phyloP scores from a whole-genome alignment of 2,329 filamentous ascomycete genomes.

The Penicillium sp. region DNA sequence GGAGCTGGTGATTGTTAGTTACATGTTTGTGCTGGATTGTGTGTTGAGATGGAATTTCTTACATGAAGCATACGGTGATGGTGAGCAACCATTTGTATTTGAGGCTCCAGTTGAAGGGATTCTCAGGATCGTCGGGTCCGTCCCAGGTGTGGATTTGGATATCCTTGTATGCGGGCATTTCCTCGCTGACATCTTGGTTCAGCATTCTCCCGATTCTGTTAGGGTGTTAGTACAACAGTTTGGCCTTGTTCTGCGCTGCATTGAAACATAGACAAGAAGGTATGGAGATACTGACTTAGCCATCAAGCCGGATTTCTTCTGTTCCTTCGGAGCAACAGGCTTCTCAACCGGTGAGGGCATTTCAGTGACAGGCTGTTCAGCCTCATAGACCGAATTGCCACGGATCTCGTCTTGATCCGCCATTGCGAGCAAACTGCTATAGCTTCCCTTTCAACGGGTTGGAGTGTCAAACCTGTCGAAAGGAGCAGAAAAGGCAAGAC shows the following conservation, averaged over 20 bases:
- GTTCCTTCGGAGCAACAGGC: background rate
- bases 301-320: background rate
- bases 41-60: background rate
- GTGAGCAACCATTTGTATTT: slow-evolving; percentile 44
- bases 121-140: slow-evolving; percentile 23
- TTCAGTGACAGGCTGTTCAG: background rate
- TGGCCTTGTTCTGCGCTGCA: background rate
- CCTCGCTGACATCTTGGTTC: background rate
- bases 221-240: background rate
- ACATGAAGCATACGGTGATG: slow-evolving; percentile 43
- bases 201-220: background rate
- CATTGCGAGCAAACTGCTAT: background rate
- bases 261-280: background rate
- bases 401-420: slow-evolving; percentile 1
- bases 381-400: slow-evolving; percentile 2
- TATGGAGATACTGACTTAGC: background rate
- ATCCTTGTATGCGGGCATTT: slow-evolving; percentile 2
- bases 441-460: background rate
- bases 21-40: background rate
- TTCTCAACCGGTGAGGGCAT: background rate
- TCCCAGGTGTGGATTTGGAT: slow-evolving; percentile 29
- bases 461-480: background rate
- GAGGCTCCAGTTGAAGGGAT: slow-evolving; percentile 40
- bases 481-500: background rate
- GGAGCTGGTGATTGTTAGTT: slow-evolving; percentile 25